Percentiles rank a stretch among this genome's conserved stretches.
Conservation (phyloP, 306 rosid species). For the Vachellia collinsii region DNA sequence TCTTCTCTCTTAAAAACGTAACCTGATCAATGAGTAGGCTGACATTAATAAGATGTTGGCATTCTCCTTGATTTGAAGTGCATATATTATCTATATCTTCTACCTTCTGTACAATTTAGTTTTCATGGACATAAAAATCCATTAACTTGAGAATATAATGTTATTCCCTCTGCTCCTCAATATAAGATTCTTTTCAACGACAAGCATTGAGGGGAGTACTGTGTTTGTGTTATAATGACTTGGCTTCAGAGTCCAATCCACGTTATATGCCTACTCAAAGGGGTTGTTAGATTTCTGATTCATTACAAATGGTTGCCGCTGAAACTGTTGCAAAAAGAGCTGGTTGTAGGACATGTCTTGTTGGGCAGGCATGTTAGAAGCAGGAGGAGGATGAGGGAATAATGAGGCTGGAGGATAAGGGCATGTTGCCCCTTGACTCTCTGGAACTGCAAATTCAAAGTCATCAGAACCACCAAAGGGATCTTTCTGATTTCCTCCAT, state of each 20-base stretch:
- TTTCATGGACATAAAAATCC: not conserved
- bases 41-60: not conserved
- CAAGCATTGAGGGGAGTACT: too few species aligned
- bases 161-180: too few species aligned
- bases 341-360: slow-evolving; percentile 31
- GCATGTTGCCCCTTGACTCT: not conserved
- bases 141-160: not conserved
- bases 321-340: slow-evolving; percentile 27
- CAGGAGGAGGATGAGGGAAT: not conserved
- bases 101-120: not conserved
- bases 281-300: slow-evolving; percentile 40
- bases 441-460: not conserved
- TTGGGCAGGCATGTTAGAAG: not conserved
- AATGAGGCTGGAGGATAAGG: slow-evolving; percentile 5
- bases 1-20: not conserved
- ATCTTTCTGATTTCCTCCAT: not conserved
- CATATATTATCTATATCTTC: not conserved
- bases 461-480: slow-evolving; percentile 29
- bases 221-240: not conserved
- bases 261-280: slow-evolving; percentile 23
- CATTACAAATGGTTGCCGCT: slow-evolving; percentile 14
- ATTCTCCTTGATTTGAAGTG: not conserved
- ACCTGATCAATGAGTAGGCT: not conserved
- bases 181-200: too few species aligned
- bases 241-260: too few species aligned